These are phyloP conservation scores for Cryptococcus depauperatus DNA, from an alignment of 1,284 basidiomycete species.

Conservation along the genomic window DNA sequence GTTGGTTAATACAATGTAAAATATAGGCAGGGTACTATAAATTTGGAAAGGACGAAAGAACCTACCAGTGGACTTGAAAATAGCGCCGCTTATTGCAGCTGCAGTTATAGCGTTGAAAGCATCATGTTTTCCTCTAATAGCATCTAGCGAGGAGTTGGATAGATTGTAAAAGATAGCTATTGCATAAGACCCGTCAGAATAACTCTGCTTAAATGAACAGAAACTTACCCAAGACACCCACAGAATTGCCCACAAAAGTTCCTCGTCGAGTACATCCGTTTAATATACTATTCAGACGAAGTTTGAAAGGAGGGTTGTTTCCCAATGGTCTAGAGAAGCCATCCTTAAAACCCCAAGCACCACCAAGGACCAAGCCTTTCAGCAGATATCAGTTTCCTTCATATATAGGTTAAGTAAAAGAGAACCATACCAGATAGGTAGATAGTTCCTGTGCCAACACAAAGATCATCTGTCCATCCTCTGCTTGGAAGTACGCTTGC, in stretches of 20 bases:
- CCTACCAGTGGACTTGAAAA: constrained; percentile 91
- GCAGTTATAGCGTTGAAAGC: constrained; percentile 82
- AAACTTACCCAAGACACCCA: constrained; percentile 80
- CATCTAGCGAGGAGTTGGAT: constrained; percentile 89
- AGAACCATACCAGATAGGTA: constrained; percentile 82
- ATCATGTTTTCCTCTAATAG: constrained; percentile 83
- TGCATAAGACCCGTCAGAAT: constrained; percentile 4
- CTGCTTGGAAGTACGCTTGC: constrained; percentile 80
- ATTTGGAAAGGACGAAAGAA: constrained; percentile 12
- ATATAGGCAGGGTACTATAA: background rate
- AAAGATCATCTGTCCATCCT: constrained; percentile 98
- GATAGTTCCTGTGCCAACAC: constrained; percentile 98
- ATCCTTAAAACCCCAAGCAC: constrained; percentile 91
- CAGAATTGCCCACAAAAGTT: constrained; percentile 95
- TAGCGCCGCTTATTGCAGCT: constrained; percentile 78
- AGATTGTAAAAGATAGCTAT: constrained; percentile 91
- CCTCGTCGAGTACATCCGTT: constrained; percentile 96
- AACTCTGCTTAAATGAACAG: constrained; percentile 31
- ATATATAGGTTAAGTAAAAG: background rate
- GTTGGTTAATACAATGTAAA: constrained; percentile 1
- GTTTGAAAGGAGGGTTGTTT: constrained; percentile 56
- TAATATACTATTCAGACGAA: constrained; percentile 93
- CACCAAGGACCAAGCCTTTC: constrained; percentile 57
- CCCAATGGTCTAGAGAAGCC: constrained; percentile 76
- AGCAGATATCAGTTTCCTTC: constrained; percentile 24